A percentile compares a stretch with the other conserved stretches of the same genome.
phyloP scores from a whole-genome alignment of 148 eudicot genomes.

The Rhododendron molle region DNA sequence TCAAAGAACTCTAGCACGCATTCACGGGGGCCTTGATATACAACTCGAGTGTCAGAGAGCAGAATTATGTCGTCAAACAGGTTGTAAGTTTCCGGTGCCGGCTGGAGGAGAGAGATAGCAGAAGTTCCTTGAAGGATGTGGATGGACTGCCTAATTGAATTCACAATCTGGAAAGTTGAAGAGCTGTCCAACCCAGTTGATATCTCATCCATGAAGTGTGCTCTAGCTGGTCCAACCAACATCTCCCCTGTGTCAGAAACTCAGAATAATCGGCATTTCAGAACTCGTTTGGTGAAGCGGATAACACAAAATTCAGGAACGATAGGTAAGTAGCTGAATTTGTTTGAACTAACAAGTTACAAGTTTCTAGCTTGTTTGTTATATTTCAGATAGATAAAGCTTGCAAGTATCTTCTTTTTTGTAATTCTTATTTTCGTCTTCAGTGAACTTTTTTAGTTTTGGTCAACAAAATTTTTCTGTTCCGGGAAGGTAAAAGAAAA shows the following conservation, averaged over 20 bases:
- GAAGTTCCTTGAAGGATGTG: background rate
- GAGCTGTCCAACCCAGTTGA: constrained; percentile 1
- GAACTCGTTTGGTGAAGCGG: background rate
- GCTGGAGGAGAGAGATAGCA: background rate
- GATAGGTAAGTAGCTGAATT: background rate
- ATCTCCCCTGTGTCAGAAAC: constrained; percentile 29
- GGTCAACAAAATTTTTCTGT: background rate
- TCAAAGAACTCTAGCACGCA: background rate
- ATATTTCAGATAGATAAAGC: background rate
- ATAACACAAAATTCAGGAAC: too few species aligned
- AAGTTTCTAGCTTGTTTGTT: background rate
- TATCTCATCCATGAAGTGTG: constrained; percentile 3
- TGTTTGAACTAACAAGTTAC: background rate
- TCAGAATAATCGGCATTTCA: background rate
- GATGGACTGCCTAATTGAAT: background rate
- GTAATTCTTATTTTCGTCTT: background rate
- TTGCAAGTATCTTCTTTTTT: background rate
- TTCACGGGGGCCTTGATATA: background rate
- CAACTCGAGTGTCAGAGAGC: background rate
- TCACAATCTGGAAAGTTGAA: background rate
- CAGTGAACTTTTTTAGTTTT: background rate
- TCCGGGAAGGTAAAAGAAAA: background rate
- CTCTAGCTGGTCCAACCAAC: constrained; percentile 4
- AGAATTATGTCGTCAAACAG: background rate
- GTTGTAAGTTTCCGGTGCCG: background rate